A percentile compares a stretch with the other conserved stretches of the same genome.
Conservation (phyloP, 2,329 filamentous ascomycete genomes). For the Teratosphaeria gauchensis region DNA sequence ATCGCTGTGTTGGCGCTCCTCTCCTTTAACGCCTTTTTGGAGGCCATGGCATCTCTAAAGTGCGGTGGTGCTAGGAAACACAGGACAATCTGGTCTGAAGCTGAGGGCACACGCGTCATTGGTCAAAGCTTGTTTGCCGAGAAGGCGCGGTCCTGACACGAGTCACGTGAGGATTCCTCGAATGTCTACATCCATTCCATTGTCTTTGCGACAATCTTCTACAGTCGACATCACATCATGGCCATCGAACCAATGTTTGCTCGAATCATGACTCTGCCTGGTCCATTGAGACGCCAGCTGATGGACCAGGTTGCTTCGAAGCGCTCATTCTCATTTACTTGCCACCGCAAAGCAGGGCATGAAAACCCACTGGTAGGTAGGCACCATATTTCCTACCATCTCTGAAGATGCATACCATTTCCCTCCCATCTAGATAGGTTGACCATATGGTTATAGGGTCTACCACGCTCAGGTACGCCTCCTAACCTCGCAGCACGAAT, state of each 20-base stretch:
- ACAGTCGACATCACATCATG: neutral
- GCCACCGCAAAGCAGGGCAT: conserved; percentile 7
- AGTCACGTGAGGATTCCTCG: neutral
- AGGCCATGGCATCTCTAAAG: neutral
- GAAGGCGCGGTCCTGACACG: neutral
- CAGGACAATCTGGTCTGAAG: neutral
- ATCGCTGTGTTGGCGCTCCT: conserved; percentile 1
- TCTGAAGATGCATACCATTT: neutral
- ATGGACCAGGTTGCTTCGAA: neutral
- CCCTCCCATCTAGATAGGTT: neutral
- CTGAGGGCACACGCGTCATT: neutral
- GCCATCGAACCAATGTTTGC: neutral
- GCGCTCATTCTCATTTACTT: neutral
- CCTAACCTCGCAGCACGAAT: conserved; percentile 58
- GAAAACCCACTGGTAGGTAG: conserved; percentile 18
- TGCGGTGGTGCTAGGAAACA: neutral
- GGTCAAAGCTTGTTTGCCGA: neutral
- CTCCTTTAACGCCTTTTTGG: neutral
- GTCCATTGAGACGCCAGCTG: neutral
- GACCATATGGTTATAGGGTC: conserved; percentile 48
- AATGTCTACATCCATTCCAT: neutral
- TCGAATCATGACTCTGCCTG: neutral
- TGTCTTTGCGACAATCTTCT: neutral
- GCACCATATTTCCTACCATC: neutral
- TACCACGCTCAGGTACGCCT: conserved; percentile 63